phyloP scores from a whole-genome alignment of 805 yeast species.

The Wickerhamiella slavikovae region DNA sequence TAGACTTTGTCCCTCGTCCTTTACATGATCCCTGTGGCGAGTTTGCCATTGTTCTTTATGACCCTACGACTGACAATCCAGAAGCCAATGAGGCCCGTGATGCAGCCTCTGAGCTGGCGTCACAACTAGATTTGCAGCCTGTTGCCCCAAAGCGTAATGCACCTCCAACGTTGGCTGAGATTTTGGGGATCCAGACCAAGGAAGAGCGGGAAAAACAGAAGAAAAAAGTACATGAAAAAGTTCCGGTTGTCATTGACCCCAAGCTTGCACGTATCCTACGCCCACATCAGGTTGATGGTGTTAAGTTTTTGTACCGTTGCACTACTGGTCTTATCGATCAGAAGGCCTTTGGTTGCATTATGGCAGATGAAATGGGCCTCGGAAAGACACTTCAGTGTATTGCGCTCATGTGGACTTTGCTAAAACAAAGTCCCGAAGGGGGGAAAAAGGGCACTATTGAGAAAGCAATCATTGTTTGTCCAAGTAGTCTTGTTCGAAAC shows the following conservation, averaged over 20 bases:
- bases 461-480: conserved; percentile 85
- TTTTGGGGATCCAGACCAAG: conserved; percentile 45
- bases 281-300: conserved; percentile 96
- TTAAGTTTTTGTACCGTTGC: conserved; percentile 72
- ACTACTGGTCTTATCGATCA: conserved; percentile 50
- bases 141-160: not conserved
- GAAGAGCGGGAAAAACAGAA: conserved; percentile 27
- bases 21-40: conserved; percentile 90
- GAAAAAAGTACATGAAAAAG: conserved; percentile 43
- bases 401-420: conserved; percentile 76
- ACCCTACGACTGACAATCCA: conserved; percentile 69
- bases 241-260: conserved; percentile 93
- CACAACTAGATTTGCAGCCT: not conserved
- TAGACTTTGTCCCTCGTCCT: conserved; percentile 61
- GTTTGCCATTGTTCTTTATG: conserved; percentile 83
- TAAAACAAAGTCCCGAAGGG: conserved; percentile 76
- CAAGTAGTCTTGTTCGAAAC: conserved; percentile 77
- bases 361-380: conserved; percentile 96
- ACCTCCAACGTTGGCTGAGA: conserved; percentile 42
- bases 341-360: conserved; percentile 82
- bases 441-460: conserved; percentile 62
- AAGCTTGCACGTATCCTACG: conserved; percentile 60
- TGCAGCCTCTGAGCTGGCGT: conserved; percentile 10
- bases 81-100: conserved; percentile 4
- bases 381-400: conserved; percentile 85